Evolutionary conservation across 1,284 basidiomycete species (phyloP).

Genomic region (Fomitopsis betulina): DNA sequence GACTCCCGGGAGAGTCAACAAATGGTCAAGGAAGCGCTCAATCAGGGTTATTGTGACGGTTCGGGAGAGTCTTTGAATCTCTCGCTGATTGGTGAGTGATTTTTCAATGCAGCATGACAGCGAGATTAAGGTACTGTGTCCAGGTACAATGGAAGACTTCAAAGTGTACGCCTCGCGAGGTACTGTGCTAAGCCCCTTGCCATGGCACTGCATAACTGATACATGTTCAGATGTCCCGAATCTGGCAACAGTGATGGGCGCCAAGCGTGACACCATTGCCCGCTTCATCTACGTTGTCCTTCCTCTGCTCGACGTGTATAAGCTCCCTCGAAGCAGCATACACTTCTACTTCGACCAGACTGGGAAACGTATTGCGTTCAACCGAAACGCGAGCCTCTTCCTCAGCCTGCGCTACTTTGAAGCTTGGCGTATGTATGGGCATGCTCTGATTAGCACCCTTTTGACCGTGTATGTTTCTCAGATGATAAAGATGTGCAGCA

Average conservation of each 20-base stretch:
- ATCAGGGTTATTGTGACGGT: constrained; percentile 82
- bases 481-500: constrained; percentile 66
- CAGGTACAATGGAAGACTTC: constrained; percentile 60
- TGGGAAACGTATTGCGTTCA: constrained; percentile 91
- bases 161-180: constrained; percentile 71
- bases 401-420: constrained; percentile 86
- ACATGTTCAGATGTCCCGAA: constrained; percentile 49
- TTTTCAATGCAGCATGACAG: not conserved
- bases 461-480: constrained; percentile 23
- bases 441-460: not conserved
- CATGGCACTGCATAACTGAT: not conserved
- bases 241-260: constrained; percentile 41
- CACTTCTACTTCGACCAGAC: constrained; percentile 85
- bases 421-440: constrained; percentile 77
- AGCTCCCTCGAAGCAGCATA: constrained; percentile 63
- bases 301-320: constrained; percentile 55
- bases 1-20: constrained; percentile 66
- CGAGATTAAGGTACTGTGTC: not conserved
- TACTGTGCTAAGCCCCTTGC: constrained; percentile 24
- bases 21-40: constrained; percentile 68
- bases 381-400: constrained; percentile 85
- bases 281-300: constrained; percentile 69
- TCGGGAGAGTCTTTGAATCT: constrained; percentile 67
- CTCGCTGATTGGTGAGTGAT: constrained; percentile 46
- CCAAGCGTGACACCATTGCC: constrained; percentile 50